Base-by-base conservation (phyloP, 73 alveolate species). In the Paramecium tetraurelia region DNA sequence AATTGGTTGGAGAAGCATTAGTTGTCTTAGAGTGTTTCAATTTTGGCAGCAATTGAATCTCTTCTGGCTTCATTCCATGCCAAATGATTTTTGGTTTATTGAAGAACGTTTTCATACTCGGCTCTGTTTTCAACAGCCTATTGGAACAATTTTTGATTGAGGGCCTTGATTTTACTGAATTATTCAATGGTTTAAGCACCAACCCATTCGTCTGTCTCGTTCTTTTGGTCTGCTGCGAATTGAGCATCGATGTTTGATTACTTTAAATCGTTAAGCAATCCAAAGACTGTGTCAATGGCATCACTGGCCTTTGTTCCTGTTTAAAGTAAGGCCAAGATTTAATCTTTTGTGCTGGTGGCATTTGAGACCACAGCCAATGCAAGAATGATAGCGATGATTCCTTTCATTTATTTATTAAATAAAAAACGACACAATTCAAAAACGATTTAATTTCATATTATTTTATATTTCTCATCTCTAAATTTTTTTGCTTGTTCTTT, bases 291-390 rank as follows among this genome's bases (percentile, higher is more conserved):
- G 7, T 80, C 90, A 46, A 80, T 80, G 12, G 90, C 90, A 80
- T 80, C 90, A 46, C 75, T 80, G 38, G 90, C 90, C 57, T 80
- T 80, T 41, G 90, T 80, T 80, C 90, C 90, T 80, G 75, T 80
- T 22, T 44, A 43, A 9, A 80, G 57, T 2, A 80, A 14, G 43
- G 90, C 90, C 5, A 80, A 63, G 90, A 80, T 80, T 63, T 80
- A 48, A 80, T 80, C 90, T 35, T 80, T 31, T 41, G 90, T 80
- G 29, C 57, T 80, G 8, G 90, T 41, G 70, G 90, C 70, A 35
- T 33, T 41, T 21, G 90, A 21, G 57, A 43, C 36, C 27, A 46
- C 90, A 14, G 72, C 90, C 46, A 80, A 43, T 27, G 75, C 36
- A 59, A 80, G 33, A 20, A 80, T 21, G 76, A 48, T 41, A 22